phyloP scores from a whole-genome alignment of 169 alveolate species.

The Blepharisma undulans region DNA sequence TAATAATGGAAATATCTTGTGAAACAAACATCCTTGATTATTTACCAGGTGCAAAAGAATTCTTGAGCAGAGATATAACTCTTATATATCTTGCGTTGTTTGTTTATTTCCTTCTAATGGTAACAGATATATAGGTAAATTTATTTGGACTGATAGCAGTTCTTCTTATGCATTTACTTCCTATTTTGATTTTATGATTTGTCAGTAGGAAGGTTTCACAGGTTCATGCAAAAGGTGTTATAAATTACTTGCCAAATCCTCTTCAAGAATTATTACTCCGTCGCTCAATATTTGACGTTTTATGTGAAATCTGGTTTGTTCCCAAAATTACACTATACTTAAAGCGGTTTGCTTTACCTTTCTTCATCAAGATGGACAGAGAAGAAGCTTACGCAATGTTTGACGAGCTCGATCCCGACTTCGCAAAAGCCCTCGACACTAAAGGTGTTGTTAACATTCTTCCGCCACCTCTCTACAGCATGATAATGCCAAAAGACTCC shows the following conservation, averaged over 20 bases:
- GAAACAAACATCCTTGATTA: neutral
- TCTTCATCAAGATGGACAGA: constrained; percentile 17
- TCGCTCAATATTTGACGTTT: constrained; percentile 11
- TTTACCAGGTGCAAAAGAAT: neutral
- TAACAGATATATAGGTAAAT: neutral
- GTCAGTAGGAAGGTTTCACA: neutral
- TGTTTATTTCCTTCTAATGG: neutral
- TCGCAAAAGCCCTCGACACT: neutral
- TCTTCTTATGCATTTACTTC: neutral
- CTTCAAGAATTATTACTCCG: neutral
- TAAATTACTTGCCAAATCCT: constrained; percentile 2
- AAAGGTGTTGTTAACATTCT: constrained; percentile 17
- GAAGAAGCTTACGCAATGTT: constrained; percentile 14
- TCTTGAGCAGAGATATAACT: neutral
- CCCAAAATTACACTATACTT: neutral
- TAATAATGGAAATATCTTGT: neutral
- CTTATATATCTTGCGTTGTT: neutral
- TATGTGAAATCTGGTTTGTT: constrained; percentile 17
- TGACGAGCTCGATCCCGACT: constrained; percentile 9
- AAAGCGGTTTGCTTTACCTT: constrained; percentile 1
- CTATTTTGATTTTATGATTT: neutral
- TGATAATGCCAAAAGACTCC: neutral
- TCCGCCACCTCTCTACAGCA: neutral
- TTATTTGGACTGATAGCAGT: neutral
- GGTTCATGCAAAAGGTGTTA: neutral